These are phyloP conservation scores for Sclerotinia sclerotiorum DNA, from an alignment of 2,329 filamentous ascomycete species.

Conservation along the genomic window DNA sequence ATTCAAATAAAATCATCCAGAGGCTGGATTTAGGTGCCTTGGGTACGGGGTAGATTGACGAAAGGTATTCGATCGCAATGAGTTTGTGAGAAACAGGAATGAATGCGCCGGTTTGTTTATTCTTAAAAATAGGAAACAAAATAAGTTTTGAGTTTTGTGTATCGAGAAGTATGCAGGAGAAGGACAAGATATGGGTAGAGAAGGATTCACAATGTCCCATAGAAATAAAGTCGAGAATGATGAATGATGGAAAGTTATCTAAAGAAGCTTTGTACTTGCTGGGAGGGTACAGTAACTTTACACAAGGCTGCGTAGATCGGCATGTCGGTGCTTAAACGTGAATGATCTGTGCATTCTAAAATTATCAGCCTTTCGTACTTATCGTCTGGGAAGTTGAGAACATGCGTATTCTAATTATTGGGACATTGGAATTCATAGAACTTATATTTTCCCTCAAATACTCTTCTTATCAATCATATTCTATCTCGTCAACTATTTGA, in stretches of 20 bases:
- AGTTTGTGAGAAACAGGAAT: conserved; percentile 2
- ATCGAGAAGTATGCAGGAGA: background rate
- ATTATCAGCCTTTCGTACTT: conserved; percentile 2
- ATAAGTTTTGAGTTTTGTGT: background rate
- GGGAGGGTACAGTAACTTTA: conserved; percentile 7
- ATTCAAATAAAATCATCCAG: conserved; percentile 12
- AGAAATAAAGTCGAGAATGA: conserved; percentile 19
- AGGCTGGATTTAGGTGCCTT: conserved; percentile 3
- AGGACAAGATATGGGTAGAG: background rate
- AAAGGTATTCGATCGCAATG: conserved; percentile 13
- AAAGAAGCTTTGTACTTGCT: conserved; percentile 21
- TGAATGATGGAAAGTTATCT: conserved; percentile 22
- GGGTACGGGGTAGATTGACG: conserved; percentile 17
- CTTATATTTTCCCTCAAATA: background rate
- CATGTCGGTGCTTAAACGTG: conserved; percentile 7
- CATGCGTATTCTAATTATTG: background rate
- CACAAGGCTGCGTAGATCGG: conserved; percentile 20
- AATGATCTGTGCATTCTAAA: conserved; percentile 13
- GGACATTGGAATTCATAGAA: background rate
- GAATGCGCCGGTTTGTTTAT: conserved; percentile 13
- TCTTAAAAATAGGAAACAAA: background rate
- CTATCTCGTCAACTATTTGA: background rate
- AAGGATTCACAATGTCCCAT: conserved; percentile 8
- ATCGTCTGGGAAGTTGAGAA: background rate
- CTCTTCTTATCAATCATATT: background rate